Evolutionary conservation across 1,284 basidiomycete genomes (phyloP), one percentile per base, ranked within the genome.

Genomic region (Hortiboletus rubellus): DNA sequence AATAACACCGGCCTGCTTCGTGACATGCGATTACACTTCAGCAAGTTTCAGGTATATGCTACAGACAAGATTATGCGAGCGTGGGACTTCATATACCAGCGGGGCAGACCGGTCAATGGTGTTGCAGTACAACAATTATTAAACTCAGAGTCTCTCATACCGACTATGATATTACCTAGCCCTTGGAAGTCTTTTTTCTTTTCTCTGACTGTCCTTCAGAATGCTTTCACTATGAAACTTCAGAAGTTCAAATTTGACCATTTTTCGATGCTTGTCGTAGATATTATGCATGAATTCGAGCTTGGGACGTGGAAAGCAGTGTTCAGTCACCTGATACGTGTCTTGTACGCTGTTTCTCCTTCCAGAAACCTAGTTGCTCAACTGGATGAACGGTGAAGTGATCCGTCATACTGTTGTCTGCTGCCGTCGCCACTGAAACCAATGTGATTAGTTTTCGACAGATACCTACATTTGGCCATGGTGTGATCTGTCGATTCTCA

Each of bases 221-320:
- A 61, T 24, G 17, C 40, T 2, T 65, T 65, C 3, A 33, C 52
- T 2, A 22, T 34, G 0, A 27, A 27, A 38, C 57, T 69, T 2
- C 7, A n/a, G 7, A 46, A 22, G 6, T 60, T 59, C 4, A 41
- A 49, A 3, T 58, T 69, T 8, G 42, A 66, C 30, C 40, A 51
- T 24, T 65, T 61, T n/a, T 11, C 12, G 0, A 59, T 62, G 36
- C 53, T 70, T 2, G 54, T 63, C 0, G 52, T 65, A 0, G 65
- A 70, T 42, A 30, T 69, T 0, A 49, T 70, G 52, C 68, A 70
- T 30, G 61, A 70, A n/a, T 61, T 66, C 18, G 48, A 70, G 18
- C 60, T 70, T 2, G 62, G 67, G 1, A 33, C 22, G 17, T 59
- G 56, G 58, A 59, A 59, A 10, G 18, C 17, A 0, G 7, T 48